Percentiles rank a stretch among this genome's conserved stretches.
phyloP scores from a whole-genome alignment of 2,329 filamentous ascomycete genomes.

The Ophiostoma novo-ulmi region DNA sequence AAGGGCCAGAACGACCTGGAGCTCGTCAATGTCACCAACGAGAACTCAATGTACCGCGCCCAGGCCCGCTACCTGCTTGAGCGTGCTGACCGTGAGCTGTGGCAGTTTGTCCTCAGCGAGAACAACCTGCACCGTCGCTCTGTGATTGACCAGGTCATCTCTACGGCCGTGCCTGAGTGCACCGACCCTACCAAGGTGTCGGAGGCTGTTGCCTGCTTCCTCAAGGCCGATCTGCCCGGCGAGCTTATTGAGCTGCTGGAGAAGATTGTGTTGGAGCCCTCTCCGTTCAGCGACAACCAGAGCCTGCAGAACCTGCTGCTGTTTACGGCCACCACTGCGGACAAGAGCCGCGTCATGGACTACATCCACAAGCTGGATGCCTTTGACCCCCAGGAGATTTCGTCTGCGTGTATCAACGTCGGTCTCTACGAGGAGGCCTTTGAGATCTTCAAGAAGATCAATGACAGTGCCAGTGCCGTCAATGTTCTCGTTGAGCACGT shows the following conservation, averaged over 20 bases:
- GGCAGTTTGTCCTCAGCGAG: constrained; percentile 87
- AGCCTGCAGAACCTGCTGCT: constrained; percentile 94
- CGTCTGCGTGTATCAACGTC: constrained; percentile 86
- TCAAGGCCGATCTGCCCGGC: constrained; percentile 81
- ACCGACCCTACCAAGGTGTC: constrained; percentile 92
- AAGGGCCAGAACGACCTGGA: constrained; percentile 98
- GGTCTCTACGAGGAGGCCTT: constrained; percentile 96
- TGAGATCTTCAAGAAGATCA: constrained; percentile 97
- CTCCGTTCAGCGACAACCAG: constrained; percentile 94
- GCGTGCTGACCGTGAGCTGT: constrained; percentile 82
- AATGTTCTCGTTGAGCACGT: constrained; percentile 93
- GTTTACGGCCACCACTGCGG: constrained; percentile 93
- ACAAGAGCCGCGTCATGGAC: constrained; percentile 89
- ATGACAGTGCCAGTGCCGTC: constrained; percentile 78
- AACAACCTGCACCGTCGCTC: constrained; percentile 95
- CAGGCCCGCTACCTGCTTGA: constrained; percentile 93
- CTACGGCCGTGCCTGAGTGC: constrained; percentile 88
- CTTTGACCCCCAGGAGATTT: constrained; percentile 90
- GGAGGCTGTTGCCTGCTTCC: constrained; percentile 86
- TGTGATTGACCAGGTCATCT: constrained; percentile 91
- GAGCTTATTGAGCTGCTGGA: constrained; percentile 96
- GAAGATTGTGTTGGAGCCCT: constrained; percentile 99
- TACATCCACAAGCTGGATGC: constrained; percentile 89
- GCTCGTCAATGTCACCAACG: constrained; percentile 95
- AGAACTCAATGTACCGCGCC: constrained; percentile 99